phyloP scores from a whole-genome alignment of 768 basidiomycete species.

The Neoboletus brunneissimus region DNA sequence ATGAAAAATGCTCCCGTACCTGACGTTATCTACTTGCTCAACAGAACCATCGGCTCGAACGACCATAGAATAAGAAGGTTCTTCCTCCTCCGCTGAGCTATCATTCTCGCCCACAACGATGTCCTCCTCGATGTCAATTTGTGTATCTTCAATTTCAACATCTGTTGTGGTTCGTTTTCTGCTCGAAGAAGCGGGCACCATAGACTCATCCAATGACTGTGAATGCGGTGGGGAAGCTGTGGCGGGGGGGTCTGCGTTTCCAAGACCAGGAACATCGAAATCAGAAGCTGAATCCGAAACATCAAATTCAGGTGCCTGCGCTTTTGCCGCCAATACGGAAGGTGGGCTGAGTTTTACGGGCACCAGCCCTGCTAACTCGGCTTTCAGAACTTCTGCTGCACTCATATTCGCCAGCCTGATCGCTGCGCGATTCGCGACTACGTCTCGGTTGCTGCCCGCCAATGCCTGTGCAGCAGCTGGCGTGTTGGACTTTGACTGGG shows the following conservation, averaged over 20 bases:
- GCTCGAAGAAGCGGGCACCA: slow-evolving; percentile 19
- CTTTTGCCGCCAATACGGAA: slow-evolving; percentile 26
- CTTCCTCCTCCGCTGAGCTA: slow-evolving; percentile 46
- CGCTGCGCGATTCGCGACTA: slow-evolving; percentile 85
- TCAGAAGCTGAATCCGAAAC: slow-evolving; percentile 31
- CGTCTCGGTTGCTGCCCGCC: slow-evolving; percentile 83
- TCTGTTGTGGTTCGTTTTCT: slow-evolving; percentile 47
- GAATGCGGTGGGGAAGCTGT: slow-evolving; percentile 12
- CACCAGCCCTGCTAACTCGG: slow-evolving; percentile 66
- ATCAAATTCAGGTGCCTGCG: slow-evolving; percentile 32
- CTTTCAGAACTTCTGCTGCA: slow-evolving; percentile 92
- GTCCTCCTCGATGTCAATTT: slow-evolving; percentile 29
- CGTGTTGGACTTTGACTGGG: slow-evolving; percentile 54
- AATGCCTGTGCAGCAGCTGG: slow-evolving; percentile 69
- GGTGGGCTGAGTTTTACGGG: slow-evolving; percentile 39
- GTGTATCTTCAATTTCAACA: slow-evolving; percentile 42
- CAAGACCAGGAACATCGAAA: slow-evolving; percentile 35
- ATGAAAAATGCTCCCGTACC: slow-evolving; percentile 48
- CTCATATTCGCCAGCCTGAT: slow-evolving; percentile 96
- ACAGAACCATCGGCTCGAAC: slow-evolving; percentile 92
- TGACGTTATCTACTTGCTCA: slow-evolving; percentile 89
- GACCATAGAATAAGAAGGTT: slow-evolving; percentile 57
- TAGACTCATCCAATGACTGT: slow-evolving; percentile 23
- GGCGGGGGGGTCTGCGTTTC: slow-evolving; percentile 24
- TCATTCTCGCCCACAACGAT: slow-evolving; percentile 36